Conservation (phyloP, 306 rosid species). For the Trifolium pratense region DNA sequence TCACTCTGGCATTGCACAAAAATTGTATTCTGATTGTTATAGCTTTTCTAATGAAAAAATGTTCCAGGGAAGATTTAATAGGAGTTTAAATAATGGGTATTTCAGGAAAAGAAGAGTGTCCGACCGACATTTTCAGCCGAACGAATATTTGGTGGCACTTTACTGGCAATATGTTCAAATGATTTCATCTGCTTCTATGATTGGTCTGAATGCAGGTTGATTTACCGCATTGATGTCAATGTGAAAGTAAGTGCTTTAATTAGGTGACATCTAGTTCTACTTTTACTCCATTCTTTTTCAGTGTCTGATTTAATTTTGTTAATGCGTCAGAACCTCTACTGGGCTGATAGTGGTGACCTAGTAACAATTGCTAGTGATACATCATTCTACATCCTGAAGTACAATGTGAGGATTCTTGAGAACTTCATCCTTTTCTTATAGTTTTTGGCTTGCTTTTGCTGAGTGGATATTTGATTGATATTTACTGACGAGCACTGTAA, state of each 20-base stretch:
- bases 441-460: slow-evolving; percentile 21
- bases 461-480: slow-evolving; percentile 33
- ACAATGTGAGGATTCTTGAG: slow-evolving; percentile 71
- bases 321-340: slow-evolving; percentile 78
- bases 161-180: slow-evolving; percentile 95
- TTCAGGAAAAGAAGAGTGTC: slow-evolving; percentile 92
- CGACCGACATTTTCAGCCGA: slow-evolving; percentile 97
- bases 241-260: slow-evolving; percentile 77
- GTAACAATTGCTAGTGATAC: slow-evolving; percentile 88
- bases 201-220: slow-evolving; percentile 96
- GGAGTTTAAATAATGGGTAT: slow-evolving; percentile 38
- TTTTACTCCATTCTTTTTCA: neutral
- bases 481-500: slow-evolving; percentile 14
- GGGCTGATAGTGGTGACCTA: slow-evolving; percentile 99
- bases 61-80: neutral
- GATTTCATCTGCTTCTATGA: slow-evolving; percentile 98
- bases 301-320: slow-evolving; percentile 26
- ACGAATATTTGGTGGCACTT: slow-evolving; percentile 80
- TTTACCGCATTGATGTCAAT: slow-evolving; percentile 88
- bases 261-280: slow-evolving; percentile 29
- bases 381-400: slow-evolving; percentile 95
- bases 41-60: slow-evolving; percentile 9
- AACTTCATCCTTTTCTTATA: slow-evolving; percentile 25
- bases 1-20: slow-evolving; percentile 18
- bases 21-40: slow-evolving; percentile 13